Conservation (phyloP, 192 early-diverging fungal species). For the Diversispora epigaea region DNA sequence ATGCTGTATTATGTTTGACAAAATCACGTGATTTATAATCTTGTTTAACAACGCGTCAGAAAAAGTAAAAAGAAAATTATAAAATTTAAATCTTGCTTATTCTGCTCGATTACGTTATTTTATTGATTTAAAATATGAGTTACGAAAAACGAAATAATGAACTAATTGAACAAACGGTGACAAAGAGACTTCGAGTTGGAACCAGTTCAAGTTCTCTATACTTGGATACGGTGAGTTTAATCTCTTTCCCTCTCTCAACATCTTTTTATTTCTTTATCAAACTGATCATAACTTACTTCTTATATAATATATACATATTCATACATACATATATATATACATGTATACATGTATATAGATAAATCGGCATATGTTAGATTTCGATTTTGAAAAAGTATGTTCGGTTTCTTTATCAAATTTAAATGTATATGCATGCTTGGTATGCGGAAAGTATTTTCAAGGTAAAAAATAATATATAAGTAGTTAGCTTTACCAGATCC, state of each 20-base stretch:
- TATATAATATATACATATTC: background rate
- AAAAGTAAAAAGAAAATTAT: too few relatives aligned
- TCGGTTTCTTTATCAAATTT: slow-evolving; percentile 89
- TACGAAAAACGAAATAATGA: too few relatives aligned
- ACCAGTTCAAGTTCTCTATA: background rate
- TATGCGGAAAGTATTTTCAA: slow-evolving; percentile 96
- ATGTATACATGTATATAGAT: slow-evolving; percentile 40
- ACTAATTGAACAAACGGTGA: too few relatives aligned
- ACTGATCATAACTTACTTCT: too few relatives aligned
- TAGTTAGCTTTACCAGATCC: background rate
- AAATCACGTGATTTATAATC: too few relatives aligned
- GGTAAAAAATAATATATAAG: slow-evolving; percentile 43
- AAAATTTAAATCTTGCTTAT: too few relatives aligned
- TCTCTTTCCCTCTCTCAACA: background rate
- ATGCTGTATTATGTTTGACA: too few relatives aligned
- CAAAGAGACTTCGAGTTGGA: too few relatives aligned
- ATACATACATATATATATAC: background rate
- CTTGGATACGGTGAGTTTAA: background rate
- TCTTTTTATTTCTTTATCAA: too few relatives aligned
- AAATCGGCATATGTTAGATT: slow-evolving; percentile 84
- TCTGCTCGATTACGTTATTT: too few relatives aligned
- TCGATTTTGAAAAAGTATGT: slow-evolving; percentile 98
- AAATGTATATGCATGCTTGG: slow-evolving; percentile 95
- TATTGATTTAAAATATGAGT: too few relatives aligned
- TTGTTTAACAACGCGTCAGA: too few relatives aligned